Evolutionary conservation across 371 early-diverging fungal species (phyloP), one percentile per base, ranked within the genome.

Genomic region (Mucor ambiguus): DNA sequence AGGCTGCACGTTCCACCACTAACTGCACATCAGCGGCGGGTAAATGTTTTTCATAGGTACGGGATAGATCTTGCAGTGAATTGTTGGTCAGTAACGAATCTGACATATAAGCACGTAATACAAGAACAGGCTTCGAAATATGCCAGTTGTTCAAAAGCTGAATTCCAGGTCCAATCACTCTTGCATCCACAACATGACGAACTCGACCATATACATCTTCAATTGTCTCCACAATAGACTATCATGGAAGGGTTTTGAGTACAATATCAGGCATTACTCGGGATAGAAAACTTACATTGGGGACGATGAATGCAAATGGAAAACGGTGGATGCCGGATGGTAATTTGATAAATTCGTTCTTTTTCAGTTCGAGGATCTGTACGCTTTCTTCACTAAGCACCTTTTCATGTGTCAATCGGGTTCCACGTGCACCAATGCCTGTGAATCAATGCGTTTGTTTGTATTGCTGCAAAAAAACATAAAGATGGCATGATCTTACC

Each of bases 391-490:
- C 72, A 28, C 64, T 67, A n/a, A 77, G 44, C 6, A 60, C 33
- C 10, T 69, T 70, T 57, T 69, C 69, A 60, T 71, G 66, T 18
- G 67, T 71, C 48, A 74, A 57, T 30, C 74, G 72, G 20, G 74
- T 74, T n/a, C 70, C 77, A 55, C 74, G 60, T 28, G 69, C 65
- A 29, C 77, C 77, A 56, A 77, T 71, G 22, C 77, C 77, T 77
- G 44, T 26, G 48, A 11, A 29, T 18, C 37, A 37, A 37, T 14
- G 37, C 37, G 18, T 41, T 59, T 44, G 44, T 54, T 49, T 56
- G 4, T 54, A 6, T 14, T 38, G 33, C 33, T 5, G 33, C 41
- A 6, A 5, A 5, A 3, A 16, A 26, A 29, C 20, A 49, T 22
- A 11, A 0, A 11, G 3, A 26, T 49, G 26, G 24, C 12, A 12